Evolutionary conservation across 2,329 filamentous ascomycete species (phyloP).

Genomic region (Cladosporium sp.): DNA sequence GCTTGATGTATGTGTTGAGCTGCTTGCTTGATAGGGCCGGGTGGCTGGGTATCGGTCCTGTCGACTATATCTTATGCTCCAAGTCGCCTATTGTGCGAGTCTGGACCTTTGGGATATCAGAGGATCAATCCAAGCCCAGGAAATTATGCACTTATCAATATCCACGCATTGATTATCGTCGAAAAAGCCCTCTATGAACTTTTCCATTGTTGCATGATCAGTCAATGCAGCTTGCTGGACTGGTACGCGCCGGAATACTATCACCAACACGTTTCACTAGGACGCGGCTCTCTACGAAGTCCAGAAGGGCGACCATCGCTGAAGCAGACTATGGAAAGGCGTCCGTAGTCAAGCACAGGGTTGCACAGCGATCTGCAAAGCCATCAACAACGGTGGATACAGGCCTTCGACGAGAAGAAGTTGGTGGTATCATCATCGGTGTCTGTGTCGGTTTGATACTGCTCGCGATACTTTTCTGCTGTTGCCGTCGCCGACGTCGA

Average conservation of each 20-base stretch:
- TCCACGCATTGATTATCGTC: not conserved
- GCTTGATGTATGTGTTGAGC: not conserved
- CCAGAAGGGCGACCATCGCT: not conserved
- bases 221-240: not conserved
- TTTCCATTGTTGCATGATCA: not conserved
- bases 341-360: not conserved
- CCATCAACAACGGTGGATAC: not conserved
- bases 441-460: not conserved
- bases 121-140: not conserved
- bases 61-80: not conserved
- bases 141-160: not conserved
- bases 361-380: not conserved
- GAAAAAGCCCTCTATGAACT: not conserved
- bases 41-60: not conserved
- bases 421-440: constrained; percentile 1
- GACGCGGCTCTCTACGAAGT: not conserved
- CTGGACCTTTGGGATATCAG: not conserved
- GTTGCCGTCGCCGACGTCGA: not conserved
- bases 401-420: not conserved
- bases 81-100: not conserved
- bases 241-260: not conserved
- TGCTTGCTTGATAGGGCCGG: not conserved
- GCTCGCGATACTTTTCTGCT: not conserved
- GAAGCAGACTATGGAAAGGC: not conserved
- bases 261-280: not conserved